phyloP scores from a whole-genome alignment of 768 basidiomycete species.

The Auricularia cornea region DNA sequence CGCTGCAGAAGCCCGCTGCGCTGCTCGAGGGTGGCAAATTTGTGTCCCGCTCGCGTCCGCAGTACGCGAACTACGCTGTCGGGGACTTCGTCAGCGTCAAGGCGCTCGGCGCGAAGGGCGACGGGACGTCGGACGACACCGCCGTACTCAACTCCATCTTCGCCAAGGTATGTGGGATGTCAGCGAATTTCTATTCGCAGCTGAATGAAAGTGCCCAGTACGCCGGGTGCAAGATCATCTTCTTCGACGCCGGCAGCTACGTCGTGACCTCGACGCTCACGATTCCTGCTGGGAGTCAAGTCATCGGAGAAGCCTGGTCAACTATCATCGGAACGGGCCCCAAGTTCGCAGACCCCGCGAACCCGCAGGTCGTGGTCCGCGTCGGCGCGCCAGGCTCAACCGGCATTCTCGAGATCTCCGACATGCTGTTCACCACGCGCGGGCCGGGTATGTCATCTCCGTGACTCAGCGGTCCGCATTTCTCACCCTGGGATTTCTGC shows the following conservation, averaged over 20 bases:
- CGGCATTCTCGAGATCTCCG: slow-evolving; percentile 53
- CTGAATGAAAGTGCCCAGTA: slow-evolving; percentile 31
- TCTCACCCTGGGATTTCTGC: background rate
- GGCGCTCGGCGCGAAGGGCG: slow-evolving; percentile 43
- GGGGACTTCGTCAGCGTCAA: slow-evolving; percentile 67
- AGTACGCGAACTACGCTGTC: slow-evolving; percentile 49
- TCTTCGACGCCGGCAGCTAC: slow-evolving; percentile 66
- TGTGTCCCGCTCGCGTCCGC: slow-evolving; percentile 5
- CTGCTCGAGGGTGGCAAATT: slow-evolving; percentile 37
- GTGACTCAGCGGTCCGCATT: no score
- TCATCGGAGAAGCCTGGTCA: slow-evolving; percentile 57
- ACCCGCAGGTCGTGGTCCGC: slow-evolving; percentile 39
- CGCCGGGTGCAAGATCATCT: slow-evolving; percentile 59
- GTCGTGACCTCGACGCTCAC: slow-evolving; percentile 46
- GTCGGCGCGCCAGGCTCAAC: slow-evolving; percentile 40
- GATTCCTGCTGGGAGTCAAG: slow-evolving; percentile 49
- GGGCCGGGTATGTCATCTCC: slow-evolving; percentile 28
- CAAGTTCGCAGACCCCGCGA: slow-evolving; percentile 36
- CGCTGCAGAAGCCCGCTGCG: slow-evolving; percentile 45
- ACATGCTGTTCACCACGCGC: slow-evolving; percentile 46
- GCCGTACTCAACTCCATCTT: slow-evolving; percentile 54
- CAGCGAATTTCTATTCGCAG: background rate
- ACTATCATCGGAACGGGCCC: slow-evolving; percentile 46
- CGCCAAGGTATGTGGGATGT: no score
- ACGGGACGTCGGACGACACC: slow-evolving; percentile 69